Base-by-base conservation (phyloP, 148 eudicot genomes). In the Nepenthes mirabilis region DNA sequence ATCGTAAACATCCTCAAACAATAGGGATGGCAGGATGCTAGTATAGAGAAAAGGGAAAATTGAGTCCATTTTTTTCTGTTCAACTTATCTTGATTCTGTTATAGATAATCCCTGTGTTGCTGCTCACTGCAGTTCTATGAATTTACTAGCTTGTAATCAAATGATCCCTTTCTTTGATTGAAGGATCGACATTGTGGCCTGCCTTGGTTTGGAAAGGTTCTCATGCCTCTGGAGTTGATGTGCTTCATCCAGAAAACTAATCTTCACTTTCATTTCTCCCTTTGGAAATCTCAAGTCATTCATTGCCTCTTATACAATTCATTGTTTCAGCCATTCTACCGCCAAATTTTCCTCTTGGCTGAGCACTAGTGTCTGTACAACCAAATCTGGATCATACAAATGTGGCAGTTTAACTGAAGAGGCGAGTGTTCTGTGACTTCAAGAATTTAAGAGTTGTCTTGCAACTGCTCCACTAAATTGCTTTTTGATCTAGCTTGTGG, bases 1-100 rank as follows among this genome's bases (percentile, higher is more conserved):
- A 77, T 52, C 48, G 62, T 59, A 72, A 72, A 67, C 45, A 40
- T 56, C 32, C 37, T 53, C 49, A 33, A 14, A 60, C 68, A 63
- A 60, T 33, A 52, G 36, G 66, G 57, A 34, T 68, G 37, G 53
- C 60, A 55, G 36, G 54, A 50, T 59, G 35, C 52, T 65, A 55
- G 51, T 32, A 55, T 53, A 54, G 76, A 64, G 56, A 61, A 65
- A 47, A 70, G 59, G 55, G 61, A 56, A 36, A 61, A 59, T 47
- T 74, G 82, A 77, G 58, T 50, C 34, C 47, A 36, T 62, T 33
- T 40, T 40, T 40, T 40, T 4, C 45, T 40, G 45, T 4, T 3
- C 8, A 3, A 40, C 43, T 40, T 40, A 7, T n/a, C n/a, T n/a
- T n/a, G n/a, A n/a, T n/a, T n/a, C n/a, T n/a, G n/a, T n/a, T n/a